These are phyloP conservation scores for Orbilia oligospora DNA, from an alignment of 2,329 filamentous ascomycete genomes.

Conservation along the genomic window DNA sequence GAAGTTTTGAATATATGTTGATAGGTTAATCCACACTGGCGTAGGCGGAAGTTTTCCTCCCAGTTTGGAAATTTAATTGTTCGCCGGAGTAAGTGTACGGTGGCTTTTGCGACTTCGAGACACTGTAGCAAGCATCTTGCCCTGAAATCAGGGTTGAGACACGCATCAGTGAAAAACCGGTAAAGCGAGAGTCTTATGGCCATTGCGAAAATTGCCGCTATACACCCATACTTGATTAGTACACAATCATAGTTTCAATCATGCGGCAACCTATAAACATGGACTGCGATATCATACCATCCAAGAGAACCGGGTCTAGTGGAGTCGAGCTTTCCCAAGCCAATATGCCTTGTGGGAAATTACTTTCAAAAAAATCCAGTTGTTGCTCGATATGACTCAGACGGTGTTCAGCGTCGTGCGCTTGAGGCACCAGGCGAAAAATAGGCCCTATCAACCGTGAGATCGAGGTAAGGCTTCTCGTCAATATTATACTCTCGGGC, in stretches of 20 bases:
- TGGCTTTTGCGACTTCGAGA: constrained; percentile 62
- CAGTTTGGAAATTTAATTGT: constrained; percentile 41
- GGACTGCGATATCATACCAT: constrained; percentile 57
- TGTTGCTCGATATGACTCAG: constrained; percentile 17
- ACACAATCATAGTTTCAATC: too few relatives aligned
- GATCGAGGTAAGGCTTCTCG: constrained; percentile 1
- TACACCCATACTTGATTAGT: neutral
- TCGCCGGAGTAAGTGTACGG: constrained; percentile 56
- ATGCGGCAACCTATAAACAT: too few relatives aligned
- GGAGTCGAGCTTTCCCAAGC: constrained; percentile 51
- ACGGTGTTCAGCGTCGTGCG: neutral
- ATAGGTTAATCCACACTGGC: constrained; percentile 61
- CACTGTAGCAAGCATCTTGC: constrained; percentile 62
- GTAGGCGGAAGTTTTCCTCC: constrained; percentile 14
- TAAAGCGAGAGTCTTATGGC: constrained; percentile 62
- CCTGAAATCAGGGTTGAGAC: constrained; percentile 56
- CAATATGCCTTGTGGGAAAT: constrained; percentile 12
- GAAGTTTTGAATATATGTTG: constrained; percentile 62
- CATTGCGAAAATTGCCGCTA: constrained; percentile 22
- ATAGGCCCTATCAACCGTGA: constrained; percentile 20
- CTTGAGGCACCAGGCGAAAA: neutral
- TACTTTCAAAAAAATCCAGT: neutral
- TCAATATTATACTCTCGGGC: neutral
- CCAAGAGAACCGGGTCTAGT: constrained; percentile 60
- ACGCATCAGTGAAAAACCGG: constrained; percentile 62